phyloP scores from a whole-genome alignment of 345 rosid genomes.

The Pistacia vera region DNA sequence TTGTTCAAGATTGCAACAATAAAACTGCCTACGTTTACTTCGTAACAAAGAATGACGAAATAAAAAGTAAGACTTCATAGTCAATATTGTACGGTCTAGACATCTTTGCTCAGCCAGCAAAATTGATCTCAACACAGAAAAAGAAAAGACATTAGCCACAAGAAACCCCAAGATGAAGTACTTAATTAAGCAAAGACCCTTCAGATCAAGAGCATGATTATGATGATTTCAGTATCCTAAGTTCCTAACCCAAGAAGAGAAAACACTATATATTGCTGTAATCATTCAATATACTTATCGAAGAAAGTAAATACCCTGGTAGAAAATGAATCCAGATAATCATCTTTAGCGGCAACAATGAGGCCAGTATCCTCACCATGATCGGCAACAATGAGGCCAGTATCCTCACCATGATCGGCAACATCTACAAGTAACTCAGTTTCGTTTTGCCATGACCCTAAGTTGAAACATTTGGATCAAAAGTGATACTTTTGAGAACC shows the following conservation, averaged over 20 bases:
- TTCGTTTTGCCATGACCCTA: slow-evolving; percentile 67
- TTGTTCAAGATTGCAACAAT: neutral
- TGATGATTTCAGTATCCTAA: too few relatives aligned
- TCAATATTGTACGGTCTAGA: neutral
- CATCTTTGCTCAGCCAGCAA: slow-evolving; percentile 3
- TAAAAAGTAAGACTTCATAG: neutral
- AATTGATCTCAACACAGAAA: neutral
- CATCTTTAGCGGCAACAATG: slow-evolving; percentile 75
- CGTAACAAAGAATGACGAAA: neutral
- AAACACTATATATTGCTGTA: neutral
- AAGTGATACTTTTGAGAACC: too few relatives aligned
- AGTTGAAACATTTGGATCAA: too few relatives aligned
- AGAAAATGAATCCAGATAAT: slow-evolving; percentile 81
- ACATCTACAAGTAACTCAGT: slow-evolving; percentile 92
- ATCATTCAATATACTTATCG: neutral
- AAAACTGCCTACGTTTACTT: neutral
- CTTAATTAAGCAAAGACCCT: slow-evolving; percentile 7
- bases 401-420: slow-evolving; percentile 70
- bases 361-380: too few relatives aligned
- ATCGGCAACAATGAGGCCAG: slow-evolving; percentile 53
- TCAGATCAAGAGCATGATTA: too few relatives aligned
- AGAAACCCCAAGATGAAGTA: neutral
- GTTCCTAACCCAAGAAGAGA: neutral
- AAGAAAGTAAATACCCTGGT: slow-evolving; percentile 58
- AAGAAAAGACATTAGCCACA: too few relatives aligned